phyloP scores from a whole-genome alignment of 2,329 filamentous ascomycete genomes.

The Chaetomiaceae sp. region DNA sequence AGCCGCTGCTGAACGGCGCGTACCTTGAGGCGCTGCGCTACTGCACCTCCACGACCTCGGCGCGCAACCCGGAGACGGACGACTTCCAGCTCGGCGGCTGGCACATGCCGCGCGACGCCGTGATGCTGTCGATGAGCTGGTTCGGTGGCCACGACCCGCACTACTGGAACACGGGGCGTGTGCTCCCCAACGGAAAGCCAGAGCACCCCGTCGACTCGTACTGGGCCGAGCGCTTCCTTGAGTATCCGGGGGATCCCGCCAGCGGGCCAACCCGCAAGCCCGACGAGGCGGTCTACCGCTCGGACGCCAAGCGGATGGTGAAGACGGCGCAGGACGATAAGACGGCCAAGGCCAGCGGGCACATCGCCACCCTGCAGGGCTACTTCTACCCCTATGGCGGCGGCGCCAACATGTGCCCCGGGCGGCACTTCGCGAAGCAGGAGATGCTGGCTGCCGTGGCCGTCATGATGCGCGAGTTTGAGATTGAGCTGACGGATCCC shows the following conservation, averaged over 20 bases:
- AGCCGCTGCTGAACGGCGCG: constrained; percentile 13
- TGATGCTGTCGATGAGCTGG: constrained; percentile 25
- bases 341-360: constrained; percentile 12
- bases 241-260: constrained; percentile 25
- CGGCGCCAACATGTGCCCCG: constrained; percentile 19
- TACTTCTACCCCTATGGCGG: constrained; percentile 20
- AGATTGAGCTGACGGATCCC: constrained; percentile 14
- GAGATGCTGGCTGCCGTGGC: constrained; percentile 15
- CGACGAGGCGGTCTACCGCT: constrained; percentile 8
- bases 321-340: constrained; percentile 14
- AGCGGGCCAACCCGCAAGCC: constrained; percentile 24
- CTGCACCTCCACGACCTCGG: constrained; percentile 12
- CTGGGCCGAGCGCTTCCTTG: constrained; percentile 33
- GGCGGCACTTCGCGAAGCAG: constrained; percentile 18
- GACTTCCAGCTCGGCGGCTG: constrained; percentile 25
- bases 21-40: constrained; percentile 16
- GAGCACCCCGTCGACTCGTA: constrained; percentile 28
- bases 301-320: constrained; percentile 1
- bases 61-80: constrained; percentile 12
- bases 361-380: constrained; percentile 8
- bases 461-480: constrained; percentile 15
- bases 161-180: constrained; percentile 28
- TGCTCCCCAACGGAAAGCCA: constrained; percentile 12
- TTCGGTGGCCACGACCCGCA: constrained; percentile 23
- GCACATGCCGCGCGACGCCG: constrained; percentile 24